A percentile compares a stretch with the other conserved stretches of the same genome.
These are phyloP conservation scores for Cicer bijugum DNA, from an alignment of 306 rosid genomes.

Conservation along the genomic window DNA sequence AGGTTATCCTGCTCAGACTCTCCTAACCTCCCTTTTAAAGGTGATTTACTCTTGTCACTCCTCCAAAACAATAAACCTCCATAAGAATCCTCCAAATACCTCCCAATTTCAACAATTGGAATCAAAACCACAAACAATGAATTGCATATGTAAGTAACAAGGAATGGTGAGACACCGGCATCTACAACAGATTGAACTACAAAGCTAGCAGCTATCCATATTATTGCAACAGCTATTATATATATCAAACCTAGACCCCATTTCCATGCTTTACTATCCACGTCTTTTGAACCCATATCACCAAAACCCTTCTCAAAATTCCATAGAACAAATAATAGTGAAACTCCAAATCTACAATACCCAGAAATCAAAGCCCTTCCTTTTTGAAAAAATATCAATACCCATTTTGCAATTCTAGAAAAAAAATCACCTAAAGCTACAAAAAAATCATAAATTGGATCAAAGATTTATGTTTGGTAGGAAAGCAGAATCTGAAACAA, in stretches of 20 bases:
- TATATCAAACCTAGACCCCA: conserved; percentile 82
- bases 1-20: conserved; percentile 75
- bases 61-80: conserved; percentile 69
- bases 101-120: conserved; percentile 80
- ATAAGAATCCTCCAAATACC: conserved; percentile 70
- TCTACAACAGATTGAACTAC: conserved; percentile 97
- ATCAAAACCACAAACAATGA: conserved; percentile 86
- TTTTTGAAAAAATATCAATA: conserved; percentile 15
- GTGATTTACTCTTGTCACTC: conserved; percentile 40
- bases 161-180: conserved; percentile 88
- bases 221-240: conserved; percentile 80
- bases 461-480: not conserved
- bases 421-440: conserved; percentile 43
- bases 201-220: conserved; percentile 99
- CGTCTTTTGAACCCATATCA: conserved; percentile 46
- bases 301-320: conserved; percentile 25
- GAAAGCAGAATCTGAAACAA: not conserved
- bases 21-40: conserved; percentile 44
- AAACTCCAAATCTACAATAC: conserved; percentile 42
- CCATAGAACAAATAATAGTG: conserved; percentile 21
- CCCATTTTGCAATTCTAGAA: conserved; percentile 45
- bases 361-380: conserved; percentile 28
- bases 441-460: conserved; percentile 5
- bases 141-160: conserved; percentile 89
- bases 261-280: conserved; percentile 67